phyloP scores from a whole-genome alignment of 768 basidiomycete species.

The Serendipita vermifera region DNA sequence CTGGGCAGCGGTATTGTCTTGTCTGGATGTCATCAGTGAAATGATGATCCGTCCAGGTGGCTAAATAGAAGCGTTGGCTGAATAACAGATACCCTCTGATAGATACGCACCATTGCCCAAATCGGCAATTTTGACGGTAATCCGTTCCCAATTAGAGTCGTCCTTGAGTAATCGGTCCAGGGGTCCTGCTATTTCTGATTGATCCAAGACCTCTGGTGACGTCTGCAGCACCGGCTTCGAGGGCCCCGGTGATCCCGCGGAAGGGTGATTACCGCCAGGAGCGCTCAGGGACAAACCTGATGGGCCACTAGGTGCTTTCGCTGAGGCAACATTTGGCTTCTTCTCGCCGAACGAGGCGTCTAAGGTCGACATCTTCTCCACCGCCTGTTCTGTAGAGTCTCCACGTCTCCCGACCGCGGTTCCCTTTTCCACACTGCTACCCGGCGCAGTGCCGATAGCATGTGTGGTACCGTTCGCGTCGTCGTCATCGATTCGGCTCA shows the following conservation, averaged over 20 bases:
- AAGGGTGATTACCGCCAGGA: constrained; percentile 20
- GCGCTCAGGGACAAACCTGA: constrained; percentile 18
- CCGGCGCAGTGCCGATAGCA: constrained; percentile 27
- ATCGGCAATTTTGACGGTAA: constrained; percentile 98
- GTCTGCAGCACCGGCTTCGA: background rate
- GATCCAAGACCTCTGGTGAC: background rate
- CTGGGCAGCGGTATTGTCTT: constrained; percentile 91
- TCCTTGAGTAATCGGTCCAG: constrained; percentile 19
- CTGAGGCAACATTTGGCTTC: background rate
- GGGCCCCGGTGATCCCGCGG: background rate
- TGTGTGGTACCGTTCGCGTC: constrained; percentile 24
- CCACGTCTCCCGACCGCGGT: constrained; percentile 23
- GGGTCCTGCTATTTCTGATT: constrained; percentile 20
- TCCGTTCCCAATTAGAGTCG: constrained; percentile 37
- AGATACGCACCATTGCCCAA: constrained; percentile 70
- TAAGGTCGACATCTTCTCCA: constrained; percentile 32
- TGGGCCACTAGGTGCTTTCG: background rate
- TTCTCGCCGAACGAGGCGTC: constrained; percentile 24
- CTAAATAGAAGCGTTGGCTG: constrained; percentile 32
- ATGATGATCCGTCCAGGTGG: constrained; percentile 86
- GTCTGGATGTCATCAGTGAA: constrained; percentile 99
- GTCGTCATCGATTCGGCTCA: constrained; percentile 69
- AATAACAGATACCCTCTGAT: background rate
- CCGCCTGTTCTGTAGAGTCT: constrained; percentile 31
- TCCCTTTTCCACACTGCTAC: constrained; percentile 21